Conservation (phyloP, 2,329 filamentous ascomycete genomes). For the Aureobasidium subglaciale region DNA sequence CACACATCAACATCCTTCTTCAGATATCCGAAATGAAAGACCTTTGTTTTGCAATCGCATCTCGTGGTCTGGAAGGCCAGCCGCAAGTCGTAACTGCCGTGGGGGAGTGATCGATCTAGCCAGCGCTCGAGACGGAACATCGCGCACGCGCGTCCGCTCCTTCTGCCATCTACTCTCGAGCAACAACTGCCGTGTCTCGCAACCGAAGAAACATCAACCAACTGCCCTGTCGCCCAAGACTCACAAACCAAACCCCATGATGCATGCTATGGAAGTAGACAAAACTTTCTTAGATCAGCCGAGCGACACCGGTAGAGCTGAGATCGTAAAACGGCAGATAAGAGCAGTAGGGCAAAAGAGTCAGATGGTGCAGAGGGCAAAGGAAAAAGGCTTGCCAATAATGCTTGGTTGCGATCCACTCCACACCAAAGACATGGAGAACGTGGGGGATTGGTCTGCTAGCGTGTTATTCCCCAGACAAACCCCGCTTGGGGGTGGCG, state of each 20-base stretch:
- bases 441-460: too few species aligned
- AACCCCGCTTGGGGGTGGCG: background rate
- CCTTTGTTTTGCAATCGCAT: background rate
- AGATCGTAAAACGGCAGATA: background rate
- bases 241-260: background rate
- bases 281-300: background rate
- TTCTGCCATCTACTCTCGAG: background rate
- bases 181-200: constrained; percentile 10
- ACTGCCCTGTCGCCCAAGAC: background rate
- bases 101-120: background rate
- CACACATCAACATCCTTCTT: background rate
- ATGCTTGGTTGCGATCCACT: background rate
- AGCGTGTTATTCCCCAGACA: too few species aligned
- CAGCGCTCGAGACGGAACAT: background rate
- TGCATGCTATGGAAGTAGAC: background rate
- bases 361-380: background rate
- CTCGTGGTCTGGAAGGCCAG: background rate
- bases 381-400: background rate
- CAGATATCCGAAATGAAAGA: background rate
- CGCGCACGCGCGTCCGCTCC: background rate
- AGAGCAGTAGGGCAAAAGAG: background rate
- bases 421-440: too few species aligned
- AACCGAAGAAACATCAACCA: background rate
- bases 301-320: background rate
- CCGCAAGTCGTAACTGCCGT: background rate